These are phyloP conservation scores for Lipomyces oligophaga DNA, from an alignment of 805 yeast species.

Conservation along the genomic window DNA sequence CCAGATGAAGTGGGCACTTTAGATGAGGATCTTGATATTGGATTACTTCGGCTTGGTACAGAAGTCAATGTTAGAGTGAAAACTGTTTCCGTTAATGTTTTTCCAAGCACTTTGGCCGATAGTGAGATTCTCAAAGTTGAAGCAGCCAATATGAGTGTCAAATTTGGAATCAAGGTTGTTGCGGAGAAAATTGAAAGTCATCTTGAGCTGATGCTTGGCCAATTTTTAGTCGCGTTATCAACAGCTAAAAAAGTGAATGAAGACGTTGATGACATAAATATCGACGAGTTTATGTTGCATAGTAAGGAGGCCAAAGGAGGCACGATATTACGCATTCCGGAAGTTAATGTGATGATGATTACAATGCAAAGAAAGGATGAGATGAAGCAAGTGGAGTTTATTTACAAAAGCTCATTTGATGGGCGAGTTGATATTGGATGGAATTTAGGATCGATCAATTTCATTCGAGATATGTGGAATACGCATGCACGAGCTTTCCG, in stretches of 20 bases:
- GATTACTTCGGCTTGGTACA: constrained; percentile 48
- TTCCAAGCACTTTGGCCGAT: constrained; percentile 79
- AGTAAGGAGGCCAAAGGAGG: constrained; percentile 72
- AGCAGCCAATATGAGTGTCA: constrained; percentile 32
- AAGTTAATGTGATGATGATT: constrained; percentile 68
- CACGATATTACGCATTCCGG: constrained; percentile 72
- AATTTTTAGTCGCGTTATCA: constrained; percentile 66
- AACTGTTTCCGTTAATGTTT: constrained; percentile 55
- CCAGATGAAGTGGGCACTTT: too few species aligned
- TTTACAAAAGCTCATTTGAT: constrained; percentile 70
- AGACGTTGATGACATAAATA: constrained; percentile 44
- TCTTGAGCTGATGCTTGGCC: constrained; percentile 57
- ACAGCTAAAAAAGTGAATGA: constrained; percentile 49
- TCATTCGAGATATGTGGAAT: constrained; percentile 88
- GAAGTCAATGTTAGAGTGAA: constrained; percentile 62
- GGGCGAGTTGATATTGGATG: constrained; percentile 89
- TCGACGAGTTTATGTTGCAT: constrained; percentile 53
- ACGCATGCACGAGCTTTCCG: constrained; percentile 72
- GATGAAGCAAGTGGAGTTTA: constrained; percentile 57
- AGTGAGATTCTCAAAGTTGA: constrained; percentile 60
- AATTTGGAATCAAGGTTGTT: constrained; percentile 33
- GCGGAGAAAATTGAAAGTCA: constrained; percentile 48
- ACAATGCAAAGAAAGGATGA: constrained; percentile 55
- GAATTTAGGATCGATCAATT: constrained; percentile 89
- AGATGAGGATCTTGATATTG: neutral